Base-by-base conservation (phyloP, 495 filamentous ascomycete species). In the Xylaria telfairii region DNA sequence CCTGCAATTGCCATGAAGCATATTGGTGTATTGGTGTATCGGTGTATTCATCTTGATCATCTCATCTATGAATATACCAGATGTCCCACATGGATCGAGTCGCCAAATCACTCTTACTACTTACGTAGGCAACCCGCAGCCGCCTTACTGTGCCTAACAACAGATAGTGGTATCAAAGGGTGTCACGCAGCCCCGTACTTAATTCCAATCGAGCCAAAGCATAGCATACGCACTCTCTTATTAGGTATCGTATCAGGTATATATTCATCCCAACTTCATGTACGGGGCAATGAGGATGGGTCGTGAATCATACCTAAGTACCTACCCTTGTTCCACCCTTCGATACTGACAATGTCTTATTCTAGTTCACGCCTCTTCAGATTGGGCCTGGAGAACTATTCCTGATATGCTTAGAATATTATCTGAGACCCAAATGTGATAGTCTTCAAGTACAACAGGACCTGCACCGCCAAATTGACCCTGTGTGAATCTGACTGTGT, bases 241-340 rank as follows among this genome's bases (percentile, higher is more conserved):
- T 21, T 34, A 59, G 54, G 54, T 37, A 37, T 57, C 28, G 17
- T 57, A 57, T 57, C 15, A 10, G 53, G 13, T 57, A 51, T 51
- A 26, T 57, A 24, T 28, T 26, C 39, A 17, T 44, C 24, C 59
- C 21, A n/a, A 65, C 28, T 13, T 17, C n/a, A 30, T 51, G 30
- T 37, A 61, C 34, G 4, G 7, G 26, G 21, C 7, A 53, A 51
- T 28, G 7, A 65, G 26, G 13, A 65, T 65, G 13, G 7, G 30
- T 28, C 19, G 63, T 37, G 63, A 65, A 51, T 51, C 44, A 39
- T 65, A 51, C 9, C 42, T 47, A n/a, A n/a, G n/a, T n/a, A 46
- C 26, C 17, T 34, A 30, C 28, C 28, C 63, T 53, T 51, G 32
- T 28, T 51, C 32, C 62, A 4, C 41, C 41, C 19, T 34, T 34